These are phyloP conservation scores for Sonneratia caseolaris DNA, from an alignment of 345 rosid species.

Conservation along the genomic window DNA sequence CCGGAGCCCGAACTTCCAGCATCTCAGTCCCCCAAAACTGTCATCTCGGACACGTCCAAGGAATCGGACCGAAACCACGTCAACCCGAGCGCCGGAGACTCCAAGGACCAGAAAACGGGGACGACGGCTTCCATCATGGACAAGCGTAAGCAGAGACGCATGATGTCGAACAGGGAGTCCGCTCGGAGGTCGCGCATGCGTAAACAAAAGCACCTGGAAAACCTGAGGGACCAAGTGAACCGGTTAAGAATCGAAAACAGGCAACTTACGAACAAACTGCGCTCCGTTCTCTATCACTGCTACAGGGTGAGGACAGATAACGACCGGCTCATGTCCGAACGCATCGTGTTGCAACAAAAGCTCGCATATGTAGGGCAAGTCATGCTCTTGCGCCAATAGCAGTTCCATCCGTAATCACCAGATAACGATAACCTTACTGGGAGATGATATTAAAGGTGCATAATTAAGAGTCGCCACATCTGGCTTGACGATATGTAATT, in stretches of 20 bases:
- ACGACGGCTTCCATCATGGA: slow-evolving; percentile 21
- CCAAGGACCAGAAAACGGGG: slow-evolving; percentile 20
- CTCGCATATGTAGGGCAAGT: slow-evolving; percentile 37
- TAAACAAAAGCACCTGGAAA: slow-evolving; percentile 68
- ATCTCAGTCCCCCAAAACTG: slow-evolving; percentile 30
- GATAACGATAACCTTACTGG: no score
- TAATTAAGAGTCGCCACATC: not conserved
- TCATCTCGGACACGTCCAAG: slow-evolving; percentile 23
- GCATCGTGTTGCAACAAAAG: slow-evolving; percentile 36
- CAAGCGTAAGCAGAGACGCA: slow-evolving; percentile 60
- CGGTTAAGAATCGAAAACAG: slow-evolving; percentile 57
- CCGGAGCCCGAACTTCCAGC: slow-evolving; percentile 16
- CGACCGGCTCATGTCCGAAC: slow-evolving; percentile 50
- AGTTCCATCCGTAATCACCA: slow-evolving; percentile 39
- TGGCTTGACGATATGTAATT: not conserved
- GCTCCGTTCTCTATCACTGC: slow-evolving; percentile 29
- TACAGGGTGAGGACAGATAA: slow-evolving; percentile 37
- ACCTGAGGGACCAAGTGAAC: slow-evolving; percentile 60
- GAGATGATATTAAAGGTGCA: not conserved
- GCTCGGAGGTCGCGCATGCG: slow-evolving; percentile 87
- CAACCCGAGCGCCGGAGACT: slow-evolving; percentile 20
- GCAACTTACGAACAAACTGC: slow-evolving; percentile 46
- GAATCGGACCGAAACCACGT: slow-evolving; percentile 17
- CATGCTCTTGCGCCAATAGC: slow-evolving; percentile 45
- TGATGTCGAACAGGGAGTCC: slow-evolving; percentile 89